phyloP scores from a whole-genome alignment of 768 basidiomycete genomes.

The Holtermannia corniformis region DNA sequence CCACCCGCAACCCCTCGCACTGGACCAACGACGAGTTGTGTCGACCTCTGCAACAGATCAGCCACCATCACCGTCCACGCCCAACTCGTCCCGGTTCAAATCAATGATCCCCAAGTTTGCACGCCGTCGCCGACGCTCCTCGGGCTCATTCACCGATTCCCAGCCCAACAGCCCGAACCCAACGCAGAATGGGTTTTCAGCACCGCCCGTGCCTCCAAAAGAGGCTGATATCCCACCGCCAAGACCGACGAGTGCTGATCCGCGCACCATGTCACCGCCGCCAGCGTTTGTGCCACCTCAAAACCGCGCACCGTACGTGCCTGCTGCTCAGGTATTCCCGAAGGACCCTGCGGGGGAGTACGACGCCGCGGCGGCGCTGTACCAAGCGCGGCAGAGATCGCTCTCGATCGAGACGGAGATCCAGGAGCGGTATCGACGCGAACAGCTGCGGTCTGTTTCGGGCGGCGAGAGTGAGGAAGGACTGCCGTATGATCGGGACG shows the following conservation, averaged over 20 bases:
- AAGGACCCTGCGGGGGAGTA: not conserved
- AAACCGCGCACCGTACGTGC: not conserved
- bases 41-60: not conserved
- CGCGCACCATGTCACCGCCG: too few relatives aligned
- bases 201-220: not conserved
- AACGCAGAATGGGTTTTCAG: not conserved
- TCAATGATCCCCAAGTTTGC: not conserved
- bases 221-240: not conserved
- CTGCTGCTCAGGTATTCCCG: not conserved
- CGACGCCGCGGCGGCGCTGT: not conserved
- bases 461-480: slow-evolving; percentile 16
- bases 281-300: not conserved
- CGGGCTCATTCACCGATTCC: not conserved
- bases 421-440: slow-evolving; percentile 23
- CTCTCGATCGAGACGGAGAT: slow-evolving; percentile 20
- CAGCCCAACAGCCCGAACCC: not conserved
- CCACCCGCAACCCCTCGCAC: not conserved
- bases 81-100: not conserved
- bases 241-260: not conserved
- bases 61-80: not conserved
- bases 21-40: not conserved
- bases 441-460: slow-evolving; percentile 5
- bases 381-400: slow-evolving; percentile 14
- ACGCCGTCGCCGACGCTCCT: not conserved
- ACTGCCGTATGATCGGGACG: slow-evolving; percentile 27